Conservation (phyloP, 345 rosid genomes). For the Cardiospermum halicacabum region DNA sequence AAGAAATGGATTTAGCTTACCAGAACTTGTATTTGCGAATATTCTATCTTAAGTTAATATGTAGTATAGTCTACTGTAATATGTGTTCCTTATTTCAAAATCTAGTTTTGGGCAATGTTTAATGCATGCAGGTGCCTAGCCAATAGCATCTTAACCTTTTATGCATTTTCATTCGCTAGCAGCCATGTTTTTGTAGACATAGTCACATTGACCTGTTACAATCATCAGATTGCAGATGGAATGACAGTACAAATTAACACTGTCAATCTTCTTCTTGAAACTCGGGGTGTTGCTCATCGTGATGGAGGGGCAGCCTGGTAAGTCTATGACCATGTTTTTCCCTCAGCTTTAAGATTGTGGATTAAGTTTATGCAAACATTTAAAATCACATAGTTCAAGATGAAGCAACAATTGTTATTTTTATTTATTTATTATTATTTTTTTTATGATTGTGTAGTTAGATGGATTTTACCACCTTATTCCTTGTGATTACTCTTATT, state of each 20-base stretch:
- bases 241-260: constrained; percentile 86
- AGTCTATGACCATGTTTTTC: constrained; percentile 14
- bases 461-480: not conserved
- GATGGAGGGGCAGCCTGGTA: constrained; percentile 93
- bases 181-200: not conserved
- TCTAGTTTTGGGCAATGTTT: constrained; percentile 1
- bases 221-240: constrained; percentile 95
- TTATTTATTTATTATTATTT: no score
- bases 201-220: constrained; percentile 13
- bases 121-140: not conserved
- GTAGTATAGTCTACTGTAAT: not conserved
- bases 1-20: constrained; percentile 4
- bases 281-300: constrained; percentile 60
- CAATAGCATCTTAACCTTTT: not conserved
- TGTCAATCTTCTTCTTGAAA: constrained; percentile 93
- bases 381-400: not conserved
- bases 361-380: not conserved
- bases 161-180: not conserved
- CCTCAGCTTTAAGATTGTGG: not conserved
- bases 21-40: not conserved
- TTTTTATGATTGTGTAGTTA: not conserved
- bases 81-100: not conserved
- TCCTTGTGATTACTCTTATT: constrained; percentile 6
- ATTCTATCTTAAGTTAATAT: not conserved
- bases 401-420: not conserved